Evolutionary conservation across 2,329 filamentous ascomycete genomes (phyloP).

Genomic region (Botrytis aclada): DNA sequence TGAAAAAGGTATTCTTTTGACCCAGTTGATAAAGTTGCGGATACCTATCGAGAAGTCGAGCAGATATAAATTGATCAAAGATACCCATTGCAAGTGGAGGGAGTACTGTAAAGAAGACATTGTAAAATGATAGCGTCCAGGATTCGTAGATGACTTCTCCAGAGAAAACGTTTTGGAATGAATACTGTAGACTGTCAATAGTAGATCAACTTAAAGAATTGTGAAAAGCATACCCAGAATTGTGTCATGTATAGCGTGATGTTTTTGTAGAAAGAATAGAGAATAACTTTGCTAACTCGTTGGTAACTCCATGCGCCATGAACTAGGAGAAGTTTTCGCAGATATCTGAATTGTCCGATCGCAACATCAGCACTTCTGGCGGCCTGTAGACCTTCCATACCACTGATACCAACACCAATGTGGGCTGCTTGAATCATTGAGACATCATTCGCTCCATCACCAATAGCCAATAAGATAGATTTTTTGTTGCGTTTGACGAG

Average conservation of each 20-base stretch:
- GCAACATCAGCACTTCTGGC: constrained; percentile 93
- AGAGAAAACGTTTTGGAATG: constrained; percentile 97
- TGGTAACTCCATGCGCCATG: constrained; percentile 98
- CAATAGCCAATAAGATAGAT: constrained; percentile 89
- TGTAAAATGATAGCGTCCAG: constrained; percentile 99
- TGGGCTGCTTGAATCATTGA: constrained; percentile 99
- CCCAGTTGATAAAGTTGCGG: constrained; percentile 93
- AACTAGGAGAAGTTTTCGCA: constrained; percentile 89
- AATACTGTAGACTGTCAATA: constrained; percentile 58
- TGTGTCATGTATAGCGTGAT: constrained; percentile 98
- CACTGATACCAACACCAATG: constrained; percentile 95
- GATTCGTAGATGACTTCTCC: constrained; percentile 98
- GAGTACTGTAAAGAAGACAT: constrained; percentile 94
- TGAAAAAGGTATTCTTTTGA: constrained; percentile 92
- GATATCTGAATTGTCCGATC: constrained; percentile 92
- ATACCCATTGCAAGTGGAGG: constrained; percentile 94
- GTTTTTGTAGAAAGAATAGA: constrained; percentile 99
- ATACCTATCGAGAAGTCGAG: constrained; percentile 88
- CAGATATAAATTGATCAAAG: constrained; percentile 96
- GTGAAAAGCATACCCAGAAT: constrained; percentile 75
- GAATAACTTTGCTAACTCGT: constrained; percentile 90
- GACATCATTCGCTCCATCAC: constrained; percentile 98
- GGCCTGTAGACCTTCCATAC: constrained; percentile 93
- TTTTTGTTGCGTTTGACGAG: constrained; percentile 90
- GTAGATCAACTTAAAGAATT: not conserved